A percentile compares a stretch with the other conserved stretches of the same genome.
Conservation (phyloP, 2,329 filamentous ascomycete species). For the Xylariaceae sp. region DNA sequence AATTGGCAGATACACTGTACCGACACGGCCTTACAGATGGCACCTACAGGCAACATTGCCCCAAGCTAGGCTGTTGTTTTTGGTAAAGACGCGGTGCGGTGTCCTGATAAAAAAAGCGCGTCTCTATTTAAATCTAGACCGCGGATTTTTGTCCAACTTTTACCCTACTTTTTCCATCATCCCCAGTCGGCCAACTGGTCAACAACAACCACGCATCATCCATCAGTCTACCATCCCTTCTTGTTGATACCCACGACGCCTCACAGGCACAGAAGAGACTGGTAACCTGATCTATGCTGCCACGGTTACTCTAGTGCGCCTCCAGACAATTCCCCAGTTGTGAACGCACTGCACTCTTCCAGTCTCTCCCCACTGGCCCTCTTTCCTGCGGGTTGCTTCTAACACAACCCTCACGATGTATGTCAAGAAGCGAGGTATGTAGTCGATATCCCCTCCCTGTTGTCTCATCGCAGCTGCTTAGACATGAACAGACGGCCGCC, state of each 20-base stretch:
- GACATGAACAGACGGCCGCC: slow-evolving; percentile 74
- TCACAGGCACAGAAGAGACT: slow-evolving; percentile 6
- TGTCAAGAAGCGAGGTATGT: slow-evolving; percentile 59
- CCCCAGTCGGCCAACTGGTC: slow-evolving; percentile 4
- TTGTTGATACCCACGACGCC: slow-evolving; percentile 15
- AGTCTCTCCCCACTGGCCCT: slow-evolving; percentile 3
- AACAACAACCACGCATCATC: neutral
- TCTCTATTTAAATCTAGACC: slow-evolving; percentile 20
- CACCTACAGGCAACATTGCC: neutral
- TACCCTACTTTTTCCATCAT: slow-evolving; percentile 11
- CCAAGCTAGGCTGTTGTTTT: neutral
- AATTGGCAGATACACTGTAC: neutral
- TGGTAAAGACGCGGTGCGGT: slow-evolving; percentile 20
- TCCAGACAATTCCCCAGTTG: neutral
- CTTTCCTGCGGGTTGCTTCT: slow-evolving; percentile 20
- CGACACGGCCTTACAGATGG: neutral
- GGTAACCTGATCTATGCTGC: neutral
- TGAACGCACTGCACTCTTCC: slow-evolving; percentile 1
- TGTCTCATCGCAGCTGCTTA: slow-evolving; percentile 16
- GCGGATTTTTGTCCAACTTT: slow-evolving; percentile 11
- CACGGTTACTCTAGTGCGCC: neutral
- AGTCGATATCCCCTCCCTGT: slow-evolving; percentile 5
- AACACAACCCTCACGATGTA: slow-evolving; percentile 46
- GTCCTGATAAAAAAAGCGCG: slow-evolving; percentile 16
- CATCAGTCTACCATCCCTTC: neutral